A percentile compares a stretch with the other conserved stretches of the same genome.
These are phyloP conservation scores for Diophrys sp. DNA, from an alignment of 73 alveolate genomes.

Conservation along the genomic window DNA sequence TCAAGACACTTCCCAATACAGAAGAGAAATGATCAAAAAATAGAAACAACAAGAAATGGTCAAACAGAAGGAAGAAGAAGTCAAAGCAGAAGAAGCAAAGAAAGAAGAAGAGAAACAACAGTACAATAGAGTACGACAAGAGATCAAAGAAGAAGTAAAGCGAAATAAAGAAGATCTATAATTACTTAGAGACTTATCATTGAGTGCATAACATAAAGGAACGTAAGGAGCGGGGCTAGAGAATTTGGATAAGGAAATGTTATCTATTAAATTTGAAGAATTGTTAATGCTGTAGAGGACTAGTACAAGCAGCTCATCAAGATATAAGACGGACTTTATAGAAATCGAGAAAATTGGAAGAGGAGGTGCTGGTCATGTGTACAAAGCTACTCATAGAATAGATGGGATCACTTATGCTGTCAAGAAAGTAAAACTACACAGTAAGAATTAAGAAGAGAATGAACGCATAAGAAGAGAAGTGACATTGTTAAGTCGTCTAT, in stretches of 20 bases:
- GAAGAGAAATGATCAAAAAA: constrained; percentile 3
- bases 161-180: constrained; percentile 1
- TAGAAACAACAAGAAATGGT: not conserved
- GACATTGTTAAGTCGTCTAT: constrained; percentile 61
- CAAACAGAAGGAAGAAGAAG: not conserved
- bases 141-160: not conserved
- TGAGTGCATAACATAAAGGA: constrained; percentile 2
- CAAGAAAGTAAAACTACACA: constrained; percentile 47
- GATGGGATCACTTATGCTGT: constrained; percentile 58
- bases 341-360: constrained; percentile 59
- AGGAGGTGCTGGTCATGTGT: constrained; percentile 74
- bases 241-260: not conserved
- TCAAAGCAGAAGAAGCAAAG: constrained; percentile 15
- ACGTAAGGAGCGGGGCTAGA: not conserved
- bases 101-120: not conserved
- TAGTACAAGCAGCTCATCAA: not conserved
- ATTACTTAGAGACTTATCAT: not conserved
- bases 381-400: constrained; percentile 43
- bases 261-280: not conserved
- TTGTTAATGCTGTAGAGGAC: not conserved
- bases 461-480: constrained; percentile 69
- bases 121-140: not conserved
- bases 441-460: constrained; percentile 45
- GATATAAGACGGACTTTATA: constrained; percentile 59
- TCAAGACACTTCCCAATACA: constrained; percentile 9